Base-by-base conservation (phyloP, 2,329 filamentous ascomycete genomes). In the Hirsutella minnesotensis region DNA sequence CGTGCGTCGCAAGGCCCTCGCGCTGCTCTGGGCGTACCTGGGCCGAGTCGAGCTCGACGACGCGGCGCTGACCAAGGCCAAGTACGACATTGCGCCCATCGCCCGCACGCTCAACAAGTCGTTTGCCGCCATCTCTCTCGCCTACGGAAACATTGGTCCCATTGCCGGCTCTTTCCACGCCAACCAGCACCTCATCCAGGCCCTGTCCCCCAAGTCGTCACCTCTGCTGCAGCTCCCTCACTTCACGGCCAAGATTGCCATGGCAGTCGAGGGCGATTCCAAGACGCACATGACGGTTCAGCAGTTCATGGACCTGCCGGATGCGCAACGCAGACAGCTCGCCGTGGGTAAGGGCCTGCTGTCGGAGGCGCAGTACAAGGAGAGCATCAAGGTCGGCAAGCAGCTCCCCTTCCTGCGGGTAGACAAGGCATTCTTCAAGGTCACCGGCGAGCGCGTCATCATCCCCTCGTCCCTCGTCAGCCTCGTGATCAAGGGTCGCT, bases 381-480 rank as follows among this genome's bases (percentile, higher is more conserved):
- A 81, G 35, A 84, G 83, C 31, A 72, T 95, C 46, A 65, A 66
- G 38, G 83, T 95, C 24, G 89, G 88, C 22, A 79, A 79, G 53
- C 86, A 95, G 64, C 73, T 98, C 22, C 92, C 92, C 2, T 77
- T 79, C 49, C 72, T 98, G 43, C 77, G 84, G 45, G 79, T 98
- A 10, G 86, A 87, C 56, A 94, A 88, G 67, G 86, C 88, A 8
- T 98, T 95, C 66, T 98, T 98, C 79, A 98, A 98, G 72, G 94
- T 98, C 38, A 82, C 87, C 41, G 92, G 92, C 58, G 94, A 98
- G 66, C 86, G 84, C 51, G 84, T 83, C 61, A 86, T 98, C 56
- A 94, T 90, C 27, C 89, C 92, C 7, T 86, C 84, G 45, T 94
- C 88, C 44, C 75, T 98, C 31, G 90, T 96, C 19, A 90, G 89